Conservation (phyloP, 1,139 yeast genomes). For the Candida sanyaensis region DNA sequence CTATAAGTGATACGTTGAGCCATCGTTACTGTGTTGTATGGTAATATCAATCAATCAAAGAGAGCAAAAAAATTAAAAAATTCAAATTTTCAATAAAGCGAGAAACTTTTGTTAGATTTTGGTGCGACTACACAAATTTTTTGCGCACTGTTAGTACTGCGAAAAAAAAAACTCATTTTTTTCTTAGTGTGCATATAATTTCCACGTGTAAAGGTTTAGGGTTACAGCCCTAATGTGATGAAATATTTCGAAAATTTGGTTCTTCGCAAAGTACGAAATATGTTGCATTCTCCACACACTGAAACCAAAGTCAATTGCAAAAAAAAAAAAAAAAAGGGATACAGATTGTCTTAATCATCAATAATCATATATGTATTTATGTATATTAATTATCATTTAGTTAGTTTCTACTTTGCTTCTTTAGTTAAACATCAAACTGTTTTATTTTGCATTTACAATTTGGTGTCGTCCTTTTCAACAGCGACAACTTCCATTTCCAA, state of each 20-base stretch:
- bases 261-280: background rate
- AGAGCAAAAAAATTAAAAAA: constrained; percentile 13
- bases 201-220: background rate
- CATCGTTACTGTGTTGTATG: constrained; percentile 25
- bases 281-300: no score
- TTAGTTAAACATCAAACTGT: background rate
- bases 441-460: constrained; percentile 27
- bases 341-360: background rate
- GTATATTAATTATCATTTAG: background rate
- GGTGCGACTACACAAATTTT: constrained; percentile 1
- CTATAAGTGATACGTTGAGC: constrained; percentile 57
- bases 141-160: background rate
- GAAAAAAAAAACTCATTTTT: background rate
- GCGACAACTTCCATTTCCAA: constrained; percentile 82
- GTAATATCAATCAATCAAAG: constrained; percentile 10
- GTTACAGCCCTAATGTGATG: constrained; percentile 2
- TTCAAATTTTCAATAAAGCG: constrained; percentile 12
- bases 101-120: constrained; percentile 4
- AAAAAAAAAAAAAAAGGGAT: no score
- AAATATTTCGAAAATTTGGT: background rate
- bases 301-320: no score
- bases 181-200: constrained; percentile 9
- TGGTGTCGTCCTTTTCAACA: constrained; percentile 50
- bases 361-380: background rate
- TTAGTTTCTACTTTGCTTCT: background rate